phyloP scores from a whole-genome alignment of 2,329 filamentous ascomycete species.

The Cercospora canescens region DNA sequence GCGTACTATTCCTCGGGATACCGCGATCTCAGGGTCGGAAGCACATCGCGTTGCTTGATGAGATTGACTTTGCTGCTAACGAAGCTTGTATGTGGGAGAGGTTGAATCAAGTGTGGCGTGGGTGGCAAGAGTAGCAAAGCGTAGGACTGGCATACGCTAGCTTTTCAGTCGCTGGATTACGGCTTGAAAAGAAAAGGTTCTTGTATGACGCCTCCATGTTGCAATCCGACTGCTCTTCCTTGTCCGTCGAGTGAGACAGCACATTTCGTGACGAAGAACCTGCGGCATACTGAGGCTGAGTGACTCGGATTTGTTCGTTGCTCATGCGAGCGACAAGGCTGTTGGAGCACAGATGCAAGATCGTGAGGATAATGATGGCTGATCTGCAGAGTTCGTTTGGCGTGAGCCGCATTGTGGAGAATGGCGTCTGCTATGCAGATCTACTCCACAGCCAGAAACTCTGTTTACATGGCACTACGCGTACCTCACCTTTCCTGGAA shows the following conservation, averaged over 20 bases:
- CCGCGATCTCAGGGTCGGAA: neutral
- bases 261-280: neutral
- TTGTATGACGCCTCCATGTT: neutral
- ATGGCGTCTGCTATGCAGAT: neutral
- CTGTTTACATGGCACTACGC: no score
- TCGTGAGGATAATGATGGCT: neutral
- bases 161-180: neutral
- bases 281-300: neutral
- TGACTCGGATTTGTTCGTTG: neutral
- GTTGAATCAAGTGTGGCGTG: neutral
- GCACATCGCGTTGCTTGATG: neutral
- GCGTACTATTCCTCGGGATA: neutral
- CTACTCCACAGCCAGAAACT: neutral
- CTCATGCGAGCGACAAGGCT: neutral
- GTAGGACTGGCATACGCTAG: neutral
- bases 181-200: neutral
- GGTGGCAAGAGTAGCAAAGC: neutral
- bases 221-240: neutral
- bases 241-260: neutral
- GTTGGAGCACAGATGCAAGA: neutral
- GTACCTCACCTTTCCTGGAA: neutral
- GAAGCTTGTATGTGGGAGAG: neutral
- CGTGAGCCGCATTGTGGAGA: neutral
- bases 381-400: neutral
- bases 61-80: neutral